Conservation (phyloP, 2,329 filamentous ascomycete species). For the Cladosporium oxysporum region DNA sequence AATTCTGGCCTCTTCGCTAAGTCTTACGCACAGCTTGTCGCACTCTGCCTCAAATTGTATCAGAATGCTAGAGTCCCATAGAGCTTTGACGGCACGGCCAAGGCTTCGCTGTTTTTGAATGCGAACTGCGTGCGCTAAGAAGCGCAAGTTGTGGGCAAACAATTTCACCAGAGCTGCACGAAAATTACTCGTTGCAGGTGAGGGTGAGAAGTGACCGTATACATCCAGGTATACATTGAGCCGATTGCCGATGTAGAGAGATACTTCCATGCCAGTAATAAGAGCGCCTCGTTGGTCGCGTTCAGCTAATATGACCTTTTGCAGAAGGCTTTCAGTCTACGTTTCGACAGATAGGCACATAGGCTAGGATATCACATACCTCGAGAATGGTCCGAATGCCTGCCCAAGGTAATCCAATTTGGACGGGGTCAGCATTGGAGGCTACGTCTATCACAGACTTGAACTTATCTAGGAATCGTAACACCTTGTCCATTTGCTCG, state of each 20-base stretch:
- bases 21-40: background rate
- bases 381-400: slow-evolving; percentile 35
- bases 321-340: background rate
- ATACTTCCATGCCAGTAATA: slow-evolving; percentile 11
- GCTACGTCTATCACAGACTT: slow-evolving; percentile 13
- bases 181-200: background rate
- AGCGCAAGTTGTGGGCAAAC: slow-evolving; percentile 11
- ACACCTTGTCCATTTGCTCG: background rate
- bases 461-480: slow-evolving; percentile 4
- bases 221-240: slow-evolving; percentile 19
- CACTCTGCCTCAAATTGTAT: background rate
- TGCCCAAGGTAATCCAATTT: slow-evolving; percentile 15
- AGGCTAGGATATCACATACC: slow-evolving; percentile 22
- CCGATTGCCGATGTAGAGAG: slow-evolving; percentile 13
- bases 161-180: background rate
- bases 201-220: background rate
- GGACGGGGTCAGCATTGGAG: slow-evolving; percentile 11
- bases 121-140: slow-evolving; percentile 11
- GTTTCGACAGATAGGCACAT: background rate
- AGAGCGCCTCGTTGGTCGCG: background rate
- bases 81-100: background rate
- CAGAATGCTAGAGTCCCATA: background rate
- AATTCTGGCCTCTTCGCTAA: slow-evolving; percentile 17
- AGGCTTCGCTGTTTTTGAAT: background rate
- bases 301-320: slow-evolving; percentile 9